phyloP scores from a whole-genome alignment of 805 yeast species.

The Saccharomycopsis babjevae region DNA sequence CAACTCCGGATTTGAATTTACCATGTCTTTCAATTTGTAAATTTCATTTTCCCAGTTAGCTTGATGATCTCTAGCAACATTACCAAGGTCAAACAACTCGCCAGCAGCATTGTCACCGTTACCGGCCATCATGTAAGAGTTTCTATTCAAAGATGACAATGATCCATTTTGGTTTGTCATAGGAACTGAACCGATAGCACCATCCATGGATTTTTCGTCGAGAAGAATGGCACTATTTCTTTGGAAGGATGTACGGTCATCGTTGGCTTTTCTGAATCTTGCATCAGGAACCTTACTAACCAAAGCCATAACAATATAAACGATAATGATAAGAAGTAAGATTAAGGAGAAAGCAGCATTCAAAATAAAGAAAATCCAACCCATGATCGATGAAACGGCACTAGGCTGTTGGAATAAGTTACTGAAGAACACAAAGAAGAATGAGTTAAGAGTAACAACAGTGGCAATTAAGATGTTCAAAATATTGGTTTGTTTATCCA shows the following conservation, averaged over 20 bases:
- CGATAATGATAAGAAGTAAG: constrained; percentile 59
- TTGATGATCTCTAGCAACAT: constrained; percentile 74
- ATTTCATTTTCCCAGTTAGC: constrained; percentile 64
- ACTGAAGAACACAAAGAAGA: constrained; percentile 78
- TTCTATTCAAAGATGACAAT: constrained; percentile 14
- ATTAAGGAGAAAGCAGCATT: constrained; percentile 83
- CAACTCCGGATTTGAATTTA: constrained; percentile 13
- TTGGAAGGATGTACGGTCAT: constrained; percentile 88
- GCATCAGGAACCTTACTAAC: constrained; percentile 82
- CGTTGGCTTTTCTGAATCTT: constrained; percentile 78
- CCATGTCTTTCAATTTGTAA: constrained; percentile 17
- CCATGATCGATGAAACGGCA: constrained; percentile 77
- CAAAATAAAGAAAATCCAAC: constrained; percentile 77
- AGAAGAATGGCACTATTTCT: constrained; percentile 25
- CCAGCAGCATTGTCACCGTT: constrained; percentile 17
- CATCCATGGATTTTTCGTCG: constrained; percentile 23
- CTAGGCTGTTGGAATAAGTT: constrained; percentile 74
- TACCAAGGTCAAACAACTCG: constrained; percentile 65
- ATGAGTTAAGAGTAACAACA: constrained; percentile 68
- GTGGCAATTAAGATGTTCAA: constrained; percentile 63
- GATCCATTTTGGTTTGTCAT: constrained; percentile 24
- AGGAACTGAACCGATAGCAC: neutral
- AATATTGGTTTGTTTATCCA: constrained; percentile 75
- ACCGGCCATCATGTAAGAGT: constrained; percentile 1
- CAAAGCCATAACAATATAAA: constrained; percentile 50